phyloP scores from a whole-genome alignment of 2,329 filamentous ascomycete genomes.

The Fusarium continuum region DNA sequence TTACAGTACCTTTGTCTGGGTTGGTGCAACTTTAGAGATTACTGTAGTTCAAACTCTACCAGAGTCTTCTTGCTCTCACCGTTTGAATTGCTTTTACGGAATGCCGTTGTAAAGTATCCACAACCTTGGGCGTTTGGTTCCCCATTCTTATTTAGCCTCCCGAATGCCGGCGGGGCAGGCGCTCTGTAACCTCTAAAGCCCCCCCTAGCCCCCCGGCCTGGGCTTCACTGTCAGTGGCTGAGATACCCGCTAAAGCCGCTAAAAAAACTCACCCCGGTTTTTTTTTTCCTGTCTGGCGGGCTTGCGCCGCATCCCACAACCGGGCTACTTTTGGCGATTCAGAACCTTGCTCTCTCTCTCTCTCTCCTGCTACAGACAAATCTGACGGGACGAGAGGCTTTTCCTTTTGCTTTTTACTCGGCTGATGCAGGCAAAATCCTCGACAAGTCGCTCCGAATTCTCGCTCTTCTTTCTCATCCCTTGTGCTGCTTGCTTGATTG shows the following conservation, averaged over 20 bases:
- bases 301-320: conserved; percentile 18
- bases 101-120: conserved; percentile 23
- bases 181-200: too few species aligned
- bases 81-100: conserved; percentile 11
- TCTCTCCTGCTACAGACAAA: background rate
- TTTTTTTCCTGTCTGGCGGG: background rate
- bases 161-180: conserved; percentile 13
- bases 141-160: conserved; percentile 18
- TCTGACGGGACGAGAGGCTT: background rate
- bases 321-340: conserved; percentile 13
- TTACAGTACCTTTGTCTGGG: too few species aligned
- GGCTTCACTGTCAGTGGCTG: conserved; percentile 25
- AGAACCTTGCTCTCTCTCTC: conserved; percentile 7
- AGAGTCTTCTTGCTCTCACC: conserved; percentile 15
- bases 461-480: background rate
- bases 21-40: too few species aligned
- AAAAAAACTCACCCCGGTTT: conserved; percentile 24
- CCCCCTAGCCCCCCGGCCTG: too few species aligned
- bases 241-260: conserved; percentile 29
- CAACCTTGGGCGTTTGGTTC: background rate
- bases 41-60: conserved; percentile 1
- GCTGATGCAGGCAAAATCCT: background rate
- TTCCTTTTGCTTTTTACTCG: conserved; percentile 5
- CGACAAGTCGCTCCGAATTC: background rate
- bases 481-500: background rate